A percentile compares a stretch with the other conserved stretches of the same genome.
Evolutionary conservation across 257 asterid species (phyloP).

Genomic region (Scutellaria barbata): DNA sequence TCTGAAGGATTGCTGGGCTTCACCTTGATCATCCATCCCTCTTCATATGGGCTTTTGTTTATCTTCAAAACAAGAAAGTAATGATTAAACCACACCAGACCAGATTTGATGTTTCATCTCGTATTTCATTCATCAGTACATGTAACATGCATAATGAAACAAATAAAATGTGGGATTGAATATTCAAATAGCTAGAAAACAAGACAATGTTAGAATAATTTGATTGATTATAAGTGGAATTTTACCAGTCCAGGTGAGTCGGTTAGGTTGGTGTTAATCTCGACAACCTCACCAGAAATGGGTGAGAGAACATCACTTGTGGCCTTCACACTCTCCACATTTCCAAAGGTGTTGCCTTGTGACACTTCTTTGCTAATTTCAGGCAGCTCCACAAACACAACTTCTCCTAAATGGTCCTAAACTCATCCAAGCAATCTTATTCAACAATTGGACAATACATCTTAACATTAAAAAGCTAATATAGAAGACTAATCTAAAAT

Average conservation of each 20-base stretch:
- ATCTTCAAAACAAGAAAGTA: conserved; percentile 46
- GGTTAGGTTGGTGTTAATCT: conserved; percentile 66
- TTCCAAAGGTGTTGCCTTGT: conserved; percentile 60
- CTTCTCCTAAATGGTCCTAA: conserved; percentile 90
- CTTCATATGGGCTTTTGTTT: conserved; percentile 81
- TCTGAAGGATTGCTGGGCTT: conserved; percentile 76
- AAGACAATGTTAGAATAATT: not conserved
- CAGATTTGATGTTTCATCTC: too few species aligned
- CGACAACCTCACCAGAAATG: conserved; percentile 84
- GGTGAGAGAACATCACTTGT: conserved; percentile 87
- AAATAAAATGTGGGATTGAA: not conserved
- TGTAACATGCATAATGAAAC: too few species aligned
- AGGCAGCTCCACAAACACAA: conserved; percentile 90
- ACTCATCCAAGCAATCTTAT: not conserved
- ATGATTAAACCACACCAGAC: not conserved
- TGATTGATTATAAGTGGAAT: not conserved
- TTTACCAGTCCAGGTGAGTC: conserved; percentile 83
- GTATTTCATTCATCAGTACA: too few species aligned
- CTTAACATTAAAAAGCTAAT: too few species aligned
- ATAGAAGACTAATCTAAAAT: too few species aligned
- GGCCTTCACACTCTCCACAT: conserved; percentile 95
- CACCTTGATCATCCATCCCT: conserved; percentile 95
- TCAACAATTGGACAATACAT: not conserved
- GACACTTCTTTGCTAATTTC: conserved; percentile 59
- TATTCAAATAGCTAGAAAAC: not conserved